Conservation (phyloP, 805 yeast species). For the Zygosaccharomyces bisporus region DNA sequence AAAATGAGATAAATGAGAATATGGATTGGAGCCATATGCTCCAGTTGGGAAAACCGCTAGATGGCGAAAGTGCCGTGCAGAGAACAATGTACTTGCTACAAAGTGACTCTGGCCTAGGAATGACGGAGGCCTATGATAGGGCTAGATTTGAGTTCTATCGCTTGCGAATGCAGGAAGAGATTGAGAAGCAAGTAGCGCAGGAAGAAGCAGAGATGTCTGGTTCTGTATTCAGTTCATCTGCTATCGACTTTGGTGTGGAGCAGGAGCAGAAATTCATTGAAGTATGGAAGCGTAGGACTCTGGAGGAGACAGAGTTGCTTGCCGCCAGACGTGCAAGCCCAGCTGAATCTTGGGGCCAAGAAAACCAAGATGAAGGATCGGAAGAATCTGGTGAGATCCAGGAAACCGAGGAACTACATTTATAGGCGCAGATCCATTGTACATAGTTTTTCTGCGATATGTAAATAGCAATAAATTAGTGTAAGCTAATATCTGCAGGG, state of each 20-base stretch:
- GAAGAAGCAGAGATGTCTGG: slow-evolving; percentile 90
- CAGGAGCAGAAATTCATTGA: slow-evolving; percentile 69
- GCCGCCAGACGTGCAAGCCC: slow-evolving; percentile 44
- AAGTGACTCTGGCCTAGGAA: slow-evolving; percentile 30
- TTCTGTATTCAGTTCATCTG: slow-evolving; percentile 59
- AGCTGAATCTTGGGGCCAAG: slow-evolving; percentile 30
- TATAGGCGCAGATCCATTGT: slow-evolving; percentile 8
- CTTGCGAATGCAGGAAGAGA: slow-evolving; percentile 77
- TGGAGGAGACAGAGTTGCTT: slow-evolving; percentile 53
- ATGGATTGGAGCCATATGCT: slow-evolving; percentile 77
- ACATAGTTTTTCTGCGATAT: slow-evolving; percentile 10
- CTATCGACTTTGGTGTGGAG: slow-evolving; percentile 63
- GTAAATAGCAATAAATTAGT: slow-evolving; percentile 13
- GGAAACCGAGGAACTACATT: slow-evolving; percentile 15
- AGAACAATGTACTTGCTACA: slow-evolving; percentile 57
- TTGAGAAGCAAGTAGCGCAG: slow-evolving; percentile 61
- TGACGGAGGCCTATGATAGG: slow-evolving; percentile 72
- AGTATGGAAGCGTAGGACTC: slow-evolving; percentile 70
- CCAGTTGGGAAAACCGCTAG: slow-evolving; percentile 70
- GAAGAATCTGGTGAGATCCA: slow-evolving; percentile 9
- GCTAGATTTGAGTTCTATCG: slow-evolving; percentile 87
- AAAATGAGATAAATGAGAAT: slow-evolving; percentile 60
- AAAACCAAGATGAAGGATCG: slow-evolving; percentile 8
- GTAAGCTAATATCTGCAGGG: background rate
- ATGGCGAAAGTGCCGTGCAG: slow-evolving; percentile 86